phyloP scores from a whole-genome alignment of 2,329 filamentous ascomycete genomes.

The Aspergillus unguis region DNA sequence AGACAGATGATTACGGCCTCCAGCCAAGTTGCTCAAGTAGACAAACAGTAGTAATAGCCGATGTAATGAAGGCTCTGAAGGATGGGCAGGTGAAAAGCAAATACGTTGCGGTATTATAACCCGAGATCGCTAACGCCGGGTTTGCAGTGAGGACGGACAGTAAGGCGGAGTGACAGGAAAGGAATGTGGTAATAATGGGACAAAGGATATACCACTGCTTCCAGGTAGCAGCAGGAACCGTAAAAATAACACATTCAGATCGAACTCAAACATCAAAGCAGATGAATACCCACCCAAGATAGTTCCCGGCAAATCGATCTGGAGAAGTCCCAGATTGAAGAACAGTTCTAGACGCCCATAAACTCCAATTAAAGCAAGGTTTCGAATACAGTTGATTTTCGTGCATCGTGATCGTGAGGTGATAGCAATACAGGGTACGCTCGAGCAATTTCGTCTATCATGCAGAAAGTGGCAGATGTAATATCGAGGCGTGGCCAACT shows the following conservation, averaged over 20 bases:
- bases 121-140: slow-evolving; percentile 24
- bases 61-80: too few relatives aligned
- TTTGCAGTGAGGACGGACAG: slow-evolving; percentile 22
- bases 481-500: slow-evolving; percentile 9
- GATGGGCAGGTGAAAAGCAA: neutral
- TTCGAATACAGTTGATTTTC: slow-evolving; percentile 30
- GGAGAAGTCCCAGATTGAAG: slow-evolving; percentile 11
- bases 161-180: slow-evolving; percentile 3
- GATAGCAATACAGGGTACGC: slow-evolving; percentile 19
- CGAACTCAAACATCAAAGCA: slow-evolving; percentile 7
- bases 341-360: slow-evolving; percentile 21
- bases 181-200: slow-evolving; percentile 4
- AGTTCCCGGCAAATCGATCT: slow-evolving; percentile 1
- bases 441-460: slow-evolving; percentile 17
- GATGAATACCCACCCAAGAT: slow-evolving; percentile 8
- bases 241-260: slow-evolving; percentile 6
- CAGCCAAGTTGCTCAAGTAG: too few relatives aligned
- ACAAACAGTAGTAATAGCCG: too few relatives aligned
- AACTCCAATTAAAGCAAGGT: slow-evolving; percentile 25
- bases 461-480: neutral
- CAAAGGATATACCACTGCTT: slow-evolving; percentile 12
- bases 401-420: slow-evolving; percentile 35
- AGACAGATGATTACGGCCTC: too few relatives aligned
- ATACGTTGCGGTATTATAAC: slow-evolving; percentile 8
- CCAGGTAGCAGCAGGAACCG: slow-evolving; percentile 6